Evolutionary conservation across 306 rosid species (phyloP).

Genomic region (Trifolium subterraneum): DNA sequence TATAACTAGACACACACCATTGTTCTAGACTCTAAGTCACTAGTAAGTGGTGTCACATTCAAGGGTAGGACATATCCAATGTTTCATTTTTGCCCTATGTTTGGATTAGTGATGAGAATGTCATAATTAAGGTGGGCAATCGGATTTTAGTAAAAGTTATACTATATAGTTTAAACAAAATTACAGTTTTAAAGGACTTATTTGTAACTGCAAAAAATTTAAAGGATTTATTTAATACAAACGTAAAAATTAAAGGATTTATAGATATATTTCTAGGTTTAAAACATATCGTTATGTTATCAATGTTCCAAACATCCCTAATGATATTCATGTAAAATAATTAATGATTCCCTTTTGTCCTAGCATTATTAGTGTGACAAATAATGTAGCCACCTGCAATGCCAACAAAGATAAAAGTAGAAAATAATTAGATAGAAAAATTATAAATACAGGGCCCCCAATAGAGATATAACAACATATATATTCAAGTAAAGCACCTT

Average conservation of each 20-base stretch:
- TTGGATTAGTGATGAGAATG: too few species aligned
- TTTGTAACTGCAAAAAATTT: too few species aligned
- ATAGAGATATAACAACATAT: too few species aligned
- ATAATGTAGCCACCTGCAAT: constrained; percentile 37
- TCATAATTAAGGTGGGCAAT: too few species aligned
- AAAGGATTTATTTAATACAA: too few species aligned
- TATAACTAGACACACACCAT: constrained; percentile 6
- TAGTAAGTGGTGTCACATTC: constrained; percentile 36
- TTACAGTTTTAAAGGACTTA: too few species aligned
- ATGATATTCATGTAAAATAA: constrained; percentile 36
- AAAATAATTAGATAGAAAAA: background rate
- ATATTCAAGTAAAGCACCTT: constrained; percentile 12
- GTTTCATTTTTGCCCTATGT: background rate
- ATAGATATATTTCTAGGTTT: too few species aligned
- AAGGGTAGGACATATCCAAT: constrained; percentile 2
- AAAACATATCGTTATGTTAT: constrained; percentile 7
- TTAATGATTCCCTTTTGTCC: constrained; percentile 27
- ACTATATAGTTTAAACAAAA: too few species aligned
- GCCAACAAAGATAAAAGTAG: constrained; percentile 25
- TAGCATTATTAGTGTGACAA: constrained; percentile 40
- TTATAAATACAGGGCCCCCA: too few species aligned
- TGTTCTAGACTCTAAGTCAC: constrained; percentile 5
- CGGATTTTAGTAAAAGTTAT: too few species aligned
- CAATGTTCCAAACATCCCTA: constrained; percentile 37
- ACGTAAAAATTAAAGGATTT: too few species aligned